Conservation (phyloP, 2,329 filamentous ascomycete genomes). For the Rhinocladiella mackenziei region DNA sequence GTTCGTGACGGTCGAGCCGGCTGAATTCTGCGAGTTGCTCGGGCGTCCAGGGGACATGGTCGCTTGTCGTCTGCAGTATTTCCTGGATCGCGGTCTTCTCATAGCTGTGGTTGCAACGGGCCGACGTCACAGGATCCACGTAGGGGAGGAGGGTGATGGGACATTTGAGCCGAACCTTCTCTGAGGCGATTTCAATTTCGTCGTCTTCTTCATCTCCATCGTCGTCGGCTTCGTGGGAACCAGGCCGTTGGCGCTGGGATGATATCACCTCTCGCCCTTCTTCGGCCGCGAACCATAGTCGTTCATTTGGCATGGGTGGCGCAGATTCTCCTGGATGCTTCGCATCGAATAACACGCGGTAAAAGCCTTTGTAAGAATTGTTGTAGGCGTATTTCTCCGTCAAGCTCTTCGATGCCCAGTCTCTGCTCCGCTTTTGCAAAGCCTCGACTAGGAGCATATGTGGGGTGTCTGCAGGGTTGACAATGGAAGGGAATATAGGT, state of each 20-base stretch:
- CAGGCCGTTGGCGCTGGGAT: conserved; percentile 39
- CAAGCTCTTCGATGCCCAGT: conserved; percentile 28
- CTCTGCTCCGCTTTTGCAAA: conserved; percentile 28
- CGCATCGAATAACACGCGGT: conserved; percentile 59
- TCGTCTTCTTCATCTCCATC: conserved; percentile 40
- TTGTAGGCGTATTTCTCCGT: conserved; percentile 53
- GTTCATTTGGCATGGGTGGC: conserved; percentile 52
- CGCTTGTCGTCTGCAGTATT: conserved; percentile 40
- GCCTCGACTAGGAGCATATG: conserved; percentile 26
- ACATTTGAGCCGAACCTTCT: conserved; percentile 46
- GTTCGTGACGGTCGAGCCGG: conserved; percentile 1
- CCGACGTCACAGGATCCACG: conserved; percentile 45
- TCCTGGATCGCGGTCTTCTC: conserved; percentile 45
- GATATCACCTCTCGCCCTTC: conserved; percentile 34
- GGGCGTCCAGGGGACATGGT: conserved; percentile 30
- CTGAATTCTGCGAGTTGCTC: conserved; percentile 21
- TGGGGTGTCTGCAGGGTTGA: conserved; percentile 8
- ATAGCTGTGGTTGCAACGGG: conserved; percentile 49
- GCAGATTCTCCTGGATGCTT: conserved; percentile 52
- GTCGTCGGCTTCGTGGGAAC: background rate
- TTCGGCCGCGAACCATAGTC: conserved; percentile 59
- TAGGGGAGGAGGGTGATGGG: conserved; percentile 47
- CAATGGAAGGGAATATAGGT: conserved; percentile 30
- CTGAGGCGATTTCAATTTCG: conserved; percentile 45
- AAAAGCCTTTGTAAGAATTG: conserved; percentile 60